Evolutionary conservation across 495 filamentous ascomycete genomes (phyloP).

Genomic region (Lasiosphaeria miniovina): DNA sequence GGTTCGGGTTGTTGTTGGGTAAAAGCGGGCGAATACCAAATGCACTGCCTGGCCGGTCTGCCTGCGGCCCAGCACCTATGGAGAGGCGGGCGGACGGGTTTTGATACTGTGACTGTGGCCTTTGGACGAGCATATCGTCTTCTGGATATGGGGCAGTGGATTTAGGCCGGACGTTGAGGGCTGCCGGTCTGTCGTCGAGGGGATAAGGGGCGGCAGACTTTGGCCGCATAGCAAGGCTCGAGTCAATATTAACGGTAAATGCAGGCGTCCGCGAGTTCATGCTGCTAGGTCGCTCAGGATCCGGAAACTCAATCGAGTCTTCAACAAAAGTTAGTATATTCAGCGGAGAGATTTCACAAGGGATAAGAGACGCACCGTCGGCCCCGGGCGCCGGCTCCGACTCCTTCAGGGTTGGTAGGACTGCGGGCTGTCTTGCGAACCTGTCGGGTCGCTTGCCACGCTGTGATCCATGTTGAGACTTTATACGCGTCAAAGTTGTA

Average conservation of each 20-base stretch:
- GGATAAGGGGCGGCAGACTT: conserved; percentile 66
- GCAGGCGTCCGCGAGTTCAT: conserved; percentile 45
- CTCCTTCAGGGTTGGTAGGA: conserved; percentile 52
- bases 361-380: conserved; percentile 8
- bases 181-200: conserved; percentile 51
- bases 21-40: conserved; percentile 58
- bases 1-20: conserved; percentile 20
- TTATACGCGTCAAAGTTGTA: conserved; percentile 83
- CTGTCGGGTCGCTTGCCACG: conserved; percentile 67
- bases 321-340: conserved; percentile 30
- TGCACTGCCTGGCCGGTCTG: conserved; percentile 62
- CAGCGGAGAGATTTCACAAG: conserved; percentile 21
- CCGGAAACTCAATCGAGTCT: conserved; percentile 63
- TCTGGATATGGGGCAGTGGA: conserved; percentile 53
- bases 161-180: conserved; percentile 33
- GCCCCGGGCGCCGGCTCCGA: conserved; percentile 13
- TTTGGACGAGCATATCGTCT: conserved; percentile 38
- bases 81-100: conserved; percentile 38
- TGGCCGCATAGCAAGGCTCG: conserved; percentile 39
- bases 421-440: conserved; percentile 45
- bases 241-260: conserved; percentile 41
- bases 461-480: conserved; percentile 87
- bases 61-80: conserved; percentile 36
- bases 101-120: conserved; percentile 32
- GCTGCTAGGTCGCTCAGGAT: conserved; percentile 49